Evolutionary conservation across 805 yeast genomes (phyloP).

Genomic region (Yarrowia porcina): DNA sequence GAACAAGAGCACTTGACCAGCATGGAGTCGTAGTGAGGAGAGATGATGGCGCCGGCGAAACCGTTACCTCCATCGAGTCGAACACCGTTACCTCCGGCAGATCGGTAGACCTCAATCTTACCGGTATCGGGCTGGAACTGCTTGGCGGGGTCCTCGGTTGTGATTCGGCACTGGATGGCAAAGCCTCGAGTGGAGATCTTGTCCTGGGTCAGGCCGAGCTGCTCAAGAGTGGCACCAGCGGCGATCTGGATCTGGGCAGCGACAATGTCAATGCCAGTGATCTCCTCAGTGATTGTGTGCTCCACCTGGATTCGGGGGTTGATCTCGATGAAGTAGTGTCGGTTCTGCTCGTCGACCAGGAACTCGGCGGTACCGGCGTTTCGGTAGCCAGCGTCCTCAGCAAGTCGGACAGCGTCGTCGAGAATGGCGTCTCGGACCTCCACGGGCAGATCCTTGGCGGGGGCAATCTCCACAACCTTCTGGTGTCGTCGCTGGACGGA

Average conservation of each 20-base stretch:
- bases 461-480: conserved; percentile 97
- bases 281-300: conserved; percentile 98
- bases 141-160: conserved; percentile 96
- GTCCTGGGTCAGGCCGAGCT: conserved; percentile 90
- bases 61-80: conserved; percentile 99
- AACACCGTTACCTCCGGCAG: conserved; percentile 99
- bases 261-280: conserved; percentile 95
- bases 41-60: conserved; percentile 91
- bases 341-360: conserved; percentile 84
- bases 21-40: conserved; percentile 98
- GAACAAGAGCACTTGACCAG: conserved; percentile 95
- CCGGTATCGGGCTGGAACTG: conserved; percentile 99
- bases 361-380: conserved; percentile 99
- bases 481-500: conserved; percentile 99
- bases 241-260: conserved; percentile 99
- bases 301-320: conserved; percentile 98
- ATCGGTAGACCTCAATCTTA: conserved; percentile 94
- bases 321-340: conserved; percentile 97
- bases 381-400: conserved; percentile 81
- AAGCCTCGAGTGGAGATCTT: conserved; percentile 94
- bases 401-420: conserved; percentile 91
- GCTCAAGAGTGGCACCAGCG: conserved; percentile 92
- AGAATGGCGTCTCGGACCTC: conserved; percentile 87
- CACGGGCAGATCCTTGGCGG: conserved; percentile 84
- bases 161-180: conserved; percentile 98